Evolutionary conservation across 495 filamentous ascomycete genomes (phyloP).

Genomic region (Chaetomium tenue): DNA sequence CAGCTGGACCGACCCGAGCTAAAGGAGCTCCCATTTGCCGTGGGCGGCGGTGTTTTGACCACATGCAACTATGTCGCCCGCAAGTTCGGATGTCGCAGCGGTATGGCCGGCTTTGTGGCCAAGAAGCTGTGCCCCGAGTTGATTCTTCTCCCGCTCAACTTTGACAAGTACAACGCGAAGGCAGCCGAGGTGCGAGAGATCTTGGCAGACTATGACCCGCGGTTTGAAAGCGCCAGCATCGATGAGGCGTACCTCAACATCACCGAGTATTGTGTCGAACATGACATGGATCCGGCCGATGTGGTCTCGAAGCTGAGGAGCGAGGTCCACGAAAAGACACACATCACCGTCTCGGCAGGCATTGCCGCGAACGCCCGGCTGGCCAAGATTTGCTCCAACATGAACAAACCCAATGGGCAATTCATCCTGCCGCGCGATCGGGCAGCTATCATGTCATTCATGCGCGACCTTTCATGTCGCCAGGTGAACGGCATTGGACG

Average conservation of each 20-base stretch:
- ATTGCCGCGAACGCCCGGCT: constrained; percentile 91
- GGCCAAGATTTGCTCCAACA: constrained; percentile 91
- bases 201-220: constrained; percentile 78
- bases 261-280: constrained; percentile 75
- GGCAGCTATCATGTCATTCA: constrained; percentile 74
- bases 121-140: constrained; percentile 90
- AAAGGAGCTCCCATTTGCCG: constrained; percentile 85
- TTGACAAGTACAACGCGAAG: constrained; percentile 88
- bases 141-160: constrained; percentile 78
- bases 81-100: constrained; percentile 84
- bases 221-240: constrained; percentile 88
- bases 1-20: constrained; percentile 88
- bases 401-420: constrained; percentile 96
- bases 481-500: constrained; percentile 94
- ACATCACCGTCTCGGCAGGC: constrained; percentile 89
- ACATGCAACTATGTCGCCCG: constrained; percentile 94
- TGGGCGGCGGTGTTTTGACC: constrained; percentile 85
- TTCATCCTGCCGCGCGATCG: constrained; percentile 71
- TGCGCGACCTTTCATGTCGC: constrained; percentile 74
- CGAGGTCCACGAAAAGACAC: constrained; percentile 71
- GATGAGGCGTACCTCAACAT: constrained; percentile 98
- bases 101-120: constrained; percentile 95
- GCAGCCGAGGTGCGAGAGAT: constrained; percentile 83
- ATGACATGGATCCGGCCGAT: constrained; percentile 66
- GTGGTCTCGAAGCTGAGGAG: constrained; percentile 71